These are phyloP conservation scores for Celoporthe dispersa DNA, from an alignment of 2,329 filamentous ascomycete species.

Conservation along the genomic window DNA sequence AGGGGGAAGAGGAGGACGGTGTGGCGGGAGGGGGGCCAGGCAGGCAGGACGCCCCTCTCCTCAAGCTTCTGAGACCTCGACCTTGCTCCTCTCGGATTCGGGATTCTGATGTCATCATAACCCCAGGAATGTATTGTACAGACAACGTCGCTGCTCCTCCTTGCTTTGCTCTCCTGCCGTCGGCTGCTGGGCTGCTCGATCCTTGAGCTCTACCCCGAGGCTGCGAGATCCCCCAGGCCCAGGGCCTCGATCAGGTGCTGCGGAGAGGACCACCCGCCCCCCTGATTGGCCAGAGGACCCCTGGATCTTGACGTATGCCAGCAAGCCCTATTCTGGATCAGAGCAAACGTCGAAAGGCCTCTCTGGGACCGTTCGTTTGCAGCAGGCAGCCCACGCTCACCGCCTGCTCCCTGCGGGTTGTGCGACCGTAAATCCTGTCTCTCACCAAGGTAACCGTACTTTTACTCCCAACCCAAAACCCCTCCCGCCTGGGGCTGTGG, in stretches of 20 bases:
- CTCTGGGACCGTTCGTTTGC: slow-evolving; percentile 8
- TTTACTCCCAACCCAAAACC: neutral
- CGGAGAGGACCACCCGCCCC: too few species aligned
- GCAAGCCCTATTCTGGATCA: neutral
- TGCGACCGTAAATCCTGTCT: neutral
- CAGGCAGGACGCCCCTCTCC: neutral
- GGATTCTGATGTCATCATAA: neutral
- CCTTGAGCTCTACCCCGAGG: neutral
- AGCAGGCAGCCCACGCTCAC: slow-evolving; percentile 1
- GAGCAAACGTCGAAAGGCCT: neutral
- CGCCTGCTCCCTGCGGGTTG: neutral
- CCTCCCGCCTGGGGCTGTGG: neutral
- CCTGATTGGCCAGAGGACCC: slow-evolving; percentile 5
- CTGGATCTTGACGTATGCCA: slow-evolving; percentile 5
- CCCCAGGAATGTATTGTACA: neutral
- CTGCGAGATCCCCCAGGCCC: neutral
- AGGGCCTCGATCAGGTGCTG: neutral
- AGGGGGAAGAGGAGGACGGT: too few species aligned
- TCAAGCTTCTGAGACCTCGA: slow-evolving; percentile 19
- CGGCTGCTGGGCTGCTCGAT: too few species aligned
- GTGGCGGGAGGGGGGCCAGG: neutral
- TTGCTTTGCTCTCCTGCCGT: too few species aligned
- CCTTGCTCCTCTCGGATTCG: slow-evolving; percentile 9
- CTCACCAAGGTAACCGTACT: neutral
- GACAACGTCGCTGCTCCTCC: neutral